A percentile compares a stretch with the other conserved stretches of the same genome.
Conservation (phyloP, 192 early-diverging fungal genomes). For the Coemansia interrupta region DNA sequence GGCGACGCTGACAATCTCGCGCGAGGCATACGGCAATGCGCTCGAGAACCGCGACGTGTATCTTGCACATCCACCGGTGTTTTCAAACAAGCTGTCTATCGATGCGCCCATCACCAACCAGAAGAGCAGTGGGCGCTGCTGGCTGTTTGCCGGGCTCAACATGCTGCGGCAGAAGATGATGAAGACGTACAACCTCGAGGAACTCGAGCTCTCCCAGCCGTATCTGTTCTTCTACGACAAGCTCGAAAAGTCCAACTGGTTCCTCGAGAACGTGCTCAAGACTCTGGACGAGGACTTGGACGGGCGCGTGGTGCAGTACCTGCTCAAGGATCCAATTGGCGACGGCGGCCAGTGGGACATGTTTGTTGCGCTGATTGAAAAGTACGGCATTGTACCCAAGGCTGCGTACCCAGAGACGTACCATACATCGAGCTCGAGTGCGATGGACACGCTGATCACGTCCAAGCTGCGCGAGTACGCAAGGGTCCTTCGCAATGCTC, state of each 20-base stretch:
- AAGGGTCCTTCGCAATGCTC: slow-evolving; percentile 55
- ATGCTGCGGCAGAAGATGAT: slow-evolving; percentile 66
- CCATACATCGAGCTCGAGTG: slow-evolving; percentile 59
- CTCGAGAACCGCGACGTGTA: slow-evolving; percentile 58
- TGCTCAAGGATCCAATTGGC: slow-evolving; percentile 62
- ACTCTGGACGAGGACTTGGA: slow-evolving; percentile 60
- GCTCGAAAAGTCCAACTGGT: slow-evolving; percentile 80
- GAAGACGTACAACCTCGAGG: slow-evolving; percentile 71
- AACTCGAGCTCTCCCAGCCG: slow-evolving; percentile 74
- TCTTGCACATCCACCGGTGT: slow-evolving; percentile 33
- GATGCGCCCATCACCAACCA: slow-evolving; percentile 65
- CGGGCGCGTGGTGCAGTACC: slow-evolving; percentile 65
- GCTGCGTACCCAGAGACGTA: slow-evolving; percentile 62
- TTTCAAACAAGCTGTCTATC: slow-evolving; percentile 50
- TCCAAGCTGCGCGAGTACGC: slow-evolving; percentile 69
- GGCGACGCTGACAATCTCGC: slow-evolving; percentile 63
- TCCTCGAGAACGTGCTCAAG: slow-evolving; percentile 72
- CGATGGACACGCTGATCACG: slow-evolving; percentile 62
- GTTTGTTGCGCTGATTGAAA: slow-evolving; percentile 70
- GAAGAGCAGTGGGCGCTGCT: slow-evolving; percentile 72
- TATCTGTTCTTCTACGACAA: slow-evolving; percentile 77
- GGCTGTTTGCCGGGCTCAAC: slow-evolving; percentile 80
- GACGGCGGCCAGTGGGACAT: slow-evolving; percentile 81
- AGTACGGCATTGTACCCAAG: slow-evolving; percentile 75
- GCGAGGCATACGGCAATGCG: slow-evolving; percentile 56